Evolutionary conservation across 495 filamentous ascomycete genomes (phyloP), one percentile per base, ranked within the genome.

Genomic region (Tuber aestivum): DNA sequence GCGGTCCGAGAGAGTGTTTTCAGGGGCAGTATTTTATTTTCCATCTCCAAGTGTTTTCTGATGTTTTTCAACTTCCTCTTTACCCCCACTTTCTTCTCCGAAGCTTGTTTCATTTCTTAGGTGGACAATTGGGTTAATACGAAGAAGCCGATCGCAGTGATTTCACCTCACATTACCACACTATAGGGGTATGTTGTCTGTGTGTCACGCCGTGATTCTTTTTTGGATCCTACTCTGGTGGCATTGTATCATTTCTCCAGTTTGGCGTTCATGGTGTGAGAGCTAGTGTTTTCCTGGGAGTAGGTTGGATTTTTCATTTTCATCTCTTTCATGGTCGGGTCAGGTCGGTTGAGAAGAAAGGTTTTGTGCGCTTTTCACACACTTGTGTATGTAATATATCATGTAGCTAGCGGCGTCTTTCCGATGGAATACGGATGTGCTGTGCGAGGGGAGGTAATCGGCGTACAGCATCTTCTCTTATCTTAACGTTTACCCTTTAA

Each of bases 151-250:
- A 8, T 27, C 27, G 56, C 56, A 65, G 56, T 65, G 56, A 35
- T 65, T 35, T 65, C 56, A 65, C 56, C 56, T 35, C 27, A 65
- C 27, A 7, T 65, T 27, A 35, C 56, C 35, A 6, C 56, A 65
- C 12, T 65, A 65, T 27, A 65, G 9, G 27, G 14, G 56, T 65
- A 65, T 35, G 27, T 35, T 65, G 56, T 65, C 56, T 27, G 56
- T 65, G 32, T 35, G 32, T 65, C 56, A 65, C 27, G 56, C 32
- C 27, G 27, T 65, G 56, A 27, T 65, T 65, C 56, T 65, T 65
- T 65, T 65, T 65, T 65, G 56, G 56, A 65, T 65, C 56, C 56
- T 65, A 32, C 56, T 65, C 27, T 65, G 27, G 56, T 65, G 27
- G 56, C 27, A 32, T 65, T 65, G 56, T 65, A 65, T 27, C 56